Percentiles rank a stretch among this genome's conserved stretches.
phyloP scores from a whole-genome alignment of 345 rosid species.

The Mercurialis annua region DNA sequence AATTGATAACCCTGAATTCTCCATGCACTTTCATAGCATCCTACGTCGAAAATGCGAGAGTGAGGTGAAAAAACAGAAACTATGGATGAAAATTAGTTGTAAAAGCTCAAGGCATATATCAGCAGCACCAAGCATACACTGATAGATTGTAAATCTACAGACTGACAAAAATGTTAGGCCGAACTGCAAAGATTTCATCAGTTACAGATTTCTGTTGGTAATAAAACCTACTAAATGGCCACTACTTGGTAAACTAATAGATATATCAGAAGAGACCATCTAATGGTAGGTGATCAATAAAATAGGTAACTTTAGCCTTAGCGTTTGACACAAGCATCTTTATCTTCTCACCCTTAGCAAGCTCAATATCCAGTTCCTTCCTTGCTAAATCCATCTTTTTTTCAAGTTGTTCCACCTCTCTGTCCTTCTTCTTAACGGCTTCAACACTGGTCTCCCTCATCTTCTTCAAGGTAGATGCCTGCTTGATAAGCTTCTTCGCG shows the following conservation, averaged over 20 bases:
- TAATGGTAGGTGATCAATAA: background rate
- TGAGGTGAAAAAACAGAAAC: too few species aligned
- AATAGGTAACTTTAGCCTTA: conserved; percentile 4
- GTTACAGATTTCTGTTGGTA: too few species aligned
- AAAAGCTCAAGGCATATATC: too few species aligned
- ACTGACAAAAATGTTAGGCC: too few species aligned
- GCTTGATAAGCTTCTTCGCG: background rate
- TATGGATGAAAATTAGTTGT: too few species aligned
- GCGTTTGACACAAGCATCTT: background rate
- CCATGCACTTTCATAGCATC: too few species aligned
- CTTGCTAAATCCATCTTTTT: background rate
- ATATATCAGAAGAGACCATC: background rate
- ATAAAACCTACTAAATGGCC: too few species aligned
- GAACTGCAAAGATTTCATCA: too few species aligned
- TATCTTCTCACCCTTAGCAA: background rate
- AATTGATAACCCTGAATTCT: too few species aligned
- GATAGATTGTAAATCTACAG: too few species aligned
- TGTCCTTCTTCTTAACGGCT: background rate
- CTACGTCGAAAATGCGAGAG: too few species aligned
- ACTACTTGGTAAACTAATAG: background rate
- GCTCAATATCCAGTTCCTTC: background rate
- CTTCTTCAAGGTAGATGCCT: conserved; percentile 11
- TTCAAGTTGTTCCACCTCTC: background rate
- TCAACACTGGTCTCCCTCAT: background rate
- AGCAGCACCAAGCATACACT: too few species aligned